These are phyloP conservation scores for Pichia sp. DNA, from an alignment of 1,139 yeast species.

Conservation along the genomic window DNA sequence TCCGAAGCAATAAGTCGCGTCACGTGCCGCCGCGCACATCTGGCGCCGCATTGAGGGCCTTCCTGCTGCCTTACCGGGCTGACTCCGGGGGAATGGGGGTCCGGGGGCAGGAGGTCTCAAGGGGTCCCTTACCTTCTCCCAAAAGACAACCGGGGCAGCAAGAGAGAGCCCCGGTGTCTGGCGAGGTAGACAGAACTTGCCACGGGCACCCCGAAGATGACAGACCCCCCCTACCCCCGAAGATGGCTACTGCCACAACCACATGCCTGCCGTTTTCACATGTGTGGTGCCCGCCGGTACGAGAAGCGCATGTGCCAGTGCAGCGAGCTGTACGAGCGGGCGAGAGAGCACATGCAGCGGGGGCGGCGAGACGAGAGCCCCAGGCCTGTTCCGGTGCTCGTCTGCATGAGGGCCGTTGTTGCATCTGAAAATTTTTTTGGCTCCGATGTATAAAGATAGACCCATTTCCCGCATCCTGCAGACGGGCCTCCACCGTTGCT, in stretches of 20 bases:
- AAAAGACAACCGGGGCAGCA: too few relatives aligned
- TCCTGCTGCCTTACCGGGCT: not conserved
- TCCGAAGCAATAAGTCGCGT: not conserved
- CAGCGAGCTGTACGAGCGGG: not conserved
- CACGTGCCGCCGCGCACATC: conserved; percentile 13
- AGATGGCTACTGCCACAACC: too few relatives aligned
- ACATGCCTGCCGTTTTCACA: not conserved
- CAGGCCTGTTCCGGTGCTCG: not conserved
- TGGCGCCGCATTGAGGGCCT: not conserved
- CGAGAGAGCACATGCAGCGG: not conserved
- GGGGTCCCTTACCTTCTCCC: too few relatives aligned
- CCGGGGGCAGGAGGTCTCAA: too few relatives aligned
- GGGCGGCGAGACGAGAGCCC: not conserved
- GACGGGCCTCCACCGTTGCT: not conserved
- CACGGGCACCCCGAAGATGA: too few relatives aligned
- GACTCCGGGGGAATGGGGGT: not conserved
- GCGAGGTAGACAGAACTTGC: too few relatives aligned
- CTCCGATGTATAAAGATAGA: not conserved
- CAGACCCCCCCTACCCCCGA: too few relatives aligned
- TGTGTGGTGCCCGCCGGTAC: not conserved
- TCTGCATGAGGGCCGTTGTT: not conserved
- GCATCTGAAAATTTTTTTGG: not conserved
- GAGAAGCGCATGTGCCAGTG: not conserved
- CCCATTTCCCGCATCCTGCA: conserved; percentile 1
- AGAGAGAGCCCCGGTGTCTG: too few relatives aligned